Base-by-base conservation (phyloP, 2,329 filamentous ascomycete genomes). In the Stachybotrys chlorohalonatus region DNA sequence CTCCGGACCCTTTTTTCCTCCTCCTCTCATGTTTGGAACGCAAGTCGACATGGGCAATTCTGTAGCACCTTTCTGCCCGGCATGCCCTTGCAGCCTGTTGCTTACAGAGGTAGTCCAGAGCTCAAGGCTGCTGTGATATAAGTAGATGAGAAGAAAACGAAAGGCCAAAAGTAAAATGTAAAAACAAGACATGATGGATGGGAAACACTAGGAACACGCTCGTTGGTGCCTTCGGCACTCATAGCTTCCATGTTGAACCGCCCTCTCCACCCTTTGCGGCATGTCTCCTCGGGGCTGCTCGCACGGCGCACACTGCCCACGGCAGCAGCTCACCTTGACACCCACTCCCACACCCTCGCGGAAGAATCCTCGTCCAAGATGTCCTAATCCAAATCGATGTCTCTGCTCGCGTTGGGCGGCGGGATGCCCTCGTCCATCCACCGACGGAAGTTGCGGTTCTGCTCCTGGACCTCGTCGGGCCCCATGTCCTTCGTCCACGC, bases 401-500 rank as follows among this genome's bases (percentile, higher is more conserved):
- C 68, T 31, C 64, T 66, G 49, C 64, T 55, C 47, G 68, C 66
- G 52, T 64, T 62, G 17, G 66, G 66, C 4, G 75, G 74, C 30
- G 66, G 60, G 46, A 74, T 58, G 13, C 77, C 79, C 31, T 82
- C 77, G 49, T 76, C 73, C 62, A 76, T 70, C 77, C 80, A 83
- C 56, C 71, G 75, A 59, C 75, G 71, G 62, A 78, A 83, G 55
- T 81, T 80, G 64, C 85, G 82, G 73, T 92, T 92, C 60, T 84
- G 84, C 69, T 86, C 82, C 66, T 87, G 77, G n/a, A 87, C 84
- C 63, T 87, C 82, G 60, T 88, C 88, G 71, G 89, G 87, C 68
- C 86, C 87, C 71, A 90, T 76, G 54, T 89, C 88, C 70, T 90
- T 83, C 69, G 95, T 78, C 72, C 91, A 93, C 58, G 89, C 81